A percentile compares a stretch with the other conserved stretches of the same genome.
Evolutionary conservation across 805 yeast species (phyloP).

Genomic region (Starmerella gropengiesseri): DNA sequence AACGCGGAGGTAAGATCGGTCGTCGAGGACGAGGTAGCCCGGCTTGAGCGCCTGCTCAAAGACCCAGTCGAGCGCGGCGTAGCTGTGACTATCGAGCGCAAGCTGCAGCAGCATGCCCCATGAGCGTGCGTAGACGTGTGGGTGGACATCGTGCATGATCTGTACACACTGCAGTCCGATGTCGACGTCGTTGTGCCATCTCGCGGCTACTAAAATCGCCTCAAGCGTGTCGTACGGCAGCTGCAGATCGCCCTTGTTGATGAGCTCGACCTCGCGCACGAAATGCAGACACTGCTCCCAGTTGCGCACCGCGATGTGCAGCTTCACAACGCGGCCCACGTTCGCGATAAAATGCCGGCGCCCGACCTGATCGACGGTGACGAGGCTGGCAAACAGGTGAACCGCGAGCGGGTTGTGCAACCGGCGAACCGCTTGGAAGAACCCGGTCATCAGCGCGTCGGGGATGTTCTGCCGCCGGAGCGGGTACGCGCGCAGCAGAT

Average conservation of each 20-base stretch:
- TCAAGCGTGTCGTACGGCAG: conserved; percentile 24
- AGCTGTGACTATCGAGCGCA: conserved; percentile 21
- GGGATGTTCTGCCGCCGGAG: conserved; percentile 8
- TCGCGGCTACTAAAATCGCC: conserved; percentile 23
- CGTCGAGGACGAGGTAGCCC: conserved; percentile 28
- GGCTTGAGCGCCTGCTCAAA: conserved; percentile 25
- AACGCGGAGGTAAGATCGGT: conserved; percentile 24
- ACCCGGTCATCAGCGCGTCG: conserved; percentile 5
- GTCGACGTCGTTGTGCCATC: conserved; percentile 25
- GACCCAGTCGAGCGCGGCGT: conserved; percentile 25
- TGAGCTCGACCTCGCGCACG: conserved; percentile 23
- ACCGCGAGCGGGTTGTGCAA: conserved; percentile 11
- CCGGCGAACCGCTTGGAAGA: conserved; percentile 7
- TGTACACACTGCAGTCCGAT: conserved; percentile 24
- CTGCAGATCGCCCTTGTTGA: conserved; percentile 21
- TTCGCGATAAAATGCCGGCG: conserved; percentile 5
- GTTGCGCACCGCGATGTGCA: conserved; percentile 19
- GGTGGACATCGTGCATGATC: conserved; percentile 15
- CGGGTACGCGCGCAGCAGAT: conserved; percentile 2
- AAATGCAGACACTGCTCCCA: conserved; percentile 24
- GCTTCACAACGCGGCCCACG: conserved; percentile 20
- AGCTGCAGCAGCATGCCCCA: conserved; percentile 28
- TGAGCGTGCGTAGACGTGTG: conserved; percentile 25
- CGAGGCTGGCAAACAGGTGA: conserved; percentile 16
- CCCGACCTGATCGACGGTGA: conserved; percentile 17